These are phyloP conservation scores for Xylaria nigripes DNA, from an alignment of 495 filamentous ascomycete genomes.

Conservation along the genomic window DNA sequence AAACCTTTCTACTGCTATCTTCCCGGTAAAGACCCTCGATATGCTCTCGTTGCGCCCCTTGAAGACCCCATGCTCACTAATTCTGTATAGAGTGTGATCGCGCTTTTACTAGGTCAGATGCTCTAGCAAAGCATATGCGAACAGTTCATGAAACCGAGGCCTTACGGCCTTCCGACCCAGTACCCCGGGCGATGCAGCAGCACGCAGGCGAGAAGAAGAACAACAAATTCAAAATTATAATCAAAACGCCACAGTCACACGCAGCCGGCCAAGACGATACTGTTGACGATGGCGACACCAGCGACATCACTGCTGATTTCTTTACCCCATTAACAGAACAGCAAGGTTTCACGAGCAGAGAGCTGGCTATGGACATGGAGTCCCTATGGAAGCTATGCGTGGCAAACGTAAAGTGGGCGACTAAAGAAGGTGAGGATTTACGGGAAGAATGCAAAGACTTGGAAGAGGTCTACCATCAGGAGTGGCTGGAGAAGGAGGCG, in stretches of 20 bases:
- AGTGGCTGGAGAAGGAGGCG: conserved; percentile 80
- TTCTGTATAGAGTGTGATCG: conserved; percentile 77
- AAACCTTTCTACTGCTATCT: conserved; percentile 96
- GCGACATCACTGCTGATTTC: conserved; percentile 36
- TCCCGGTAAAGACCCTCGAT: conserved; percentile 56
- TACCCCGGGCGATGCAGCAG: conserved; percentile 63
- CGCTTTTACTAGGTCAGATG: conserved; percentile 93
- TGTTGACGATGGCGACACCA: conserved; percentile 44
- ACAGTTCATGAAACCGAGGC: conserved; percentile 97
- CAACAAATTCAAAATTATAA: conserved; percentile 58
- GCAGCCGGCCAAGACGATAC: conserved; percentile 46
- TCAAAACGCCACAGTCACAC: conserved; percentile 49
- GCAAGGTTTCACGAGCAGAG: conserved; percentile 61
- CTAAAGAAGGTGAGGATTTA: conserved; percentile 58
- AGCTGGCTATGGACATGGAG: conserved; percentile 58
- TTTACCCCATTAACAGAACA: conserved; percentile 49
- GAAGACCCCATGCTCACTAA: background rate
- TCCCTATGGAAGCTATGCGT: conserved; percentile 67
- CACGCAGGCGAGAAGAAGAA: conserved; percentile 43
- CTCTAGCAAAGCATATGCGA: conserved; percentile 95
- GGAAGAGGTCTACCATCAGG: conserved; percentile 59
- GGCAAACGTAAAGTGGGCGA: conserved; percentile 72
- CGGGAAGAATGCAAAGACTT: conserved; percentile 54
- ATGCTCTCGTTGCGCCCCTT: background rate
- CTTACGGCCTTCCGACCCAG: conserved; percentile 76